These are phyloP conservation scores for Avena insularis DNA, from an alignment of 176 grass and related monocot genomes.

Conservation along the genomic window DNA sequence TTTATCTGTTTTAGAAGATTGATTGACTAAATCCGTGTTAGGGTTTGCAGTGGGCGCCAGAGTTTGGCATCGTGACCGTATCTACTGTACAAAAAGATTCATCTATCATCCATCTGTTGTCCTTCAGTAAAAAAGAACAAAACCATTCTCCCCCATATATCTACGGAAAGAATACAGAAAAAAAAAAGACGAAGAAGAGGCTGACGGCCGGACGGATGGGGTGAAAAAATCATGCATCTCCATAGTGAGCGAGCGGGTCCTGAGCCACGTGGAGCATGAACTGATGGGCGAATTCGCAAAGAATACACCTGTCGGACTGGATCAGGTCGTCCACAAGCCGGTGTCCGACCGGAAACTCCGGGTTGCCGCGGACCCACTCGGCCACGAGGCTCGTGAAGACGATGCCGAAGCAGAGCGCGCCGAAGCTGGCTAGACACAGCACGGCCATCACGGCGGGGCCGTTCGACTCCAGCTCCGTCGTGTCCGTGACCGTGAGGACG, in stretches of 20 bases:
- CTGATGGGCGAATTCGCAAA: not conserved
- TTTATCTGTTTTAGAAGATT: too few species aligned
- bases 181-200: too few species aligned
- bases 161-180: too few species aligned
- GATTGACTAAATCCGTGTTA: too few species aligned
- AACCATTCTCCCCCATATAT: too few species aligned
- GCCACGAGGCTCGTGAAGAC: not conserved
- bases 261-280: not conserved
- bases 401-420: not conserved
- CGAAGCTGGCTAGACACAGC: not conserved
- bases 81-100: too few species aligned
- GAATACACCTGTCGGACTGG: slow-evolving; percentile 1
- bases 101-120: too few species aligned
- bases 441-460: not conserved
- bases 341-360: not conserved
- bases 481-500: not conserved
- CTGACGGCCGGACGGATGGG: too few species aligned
- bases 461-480: not conserved
- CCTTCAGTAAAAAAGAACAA: too few species aligned
- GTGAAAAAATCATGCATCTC: not conserved
- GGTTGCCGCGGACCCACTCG: not conserved
- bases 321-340: not conserved
- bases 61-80: too few species aligned
- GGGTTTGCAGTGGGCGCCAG: too few species aligned
- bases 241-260: not conserved